Evolutionary conservation across 805 yeast genomes (phyloP), one percentile per base, ranked within the genome.

Genomic region (Candida insectorum): DNA sequence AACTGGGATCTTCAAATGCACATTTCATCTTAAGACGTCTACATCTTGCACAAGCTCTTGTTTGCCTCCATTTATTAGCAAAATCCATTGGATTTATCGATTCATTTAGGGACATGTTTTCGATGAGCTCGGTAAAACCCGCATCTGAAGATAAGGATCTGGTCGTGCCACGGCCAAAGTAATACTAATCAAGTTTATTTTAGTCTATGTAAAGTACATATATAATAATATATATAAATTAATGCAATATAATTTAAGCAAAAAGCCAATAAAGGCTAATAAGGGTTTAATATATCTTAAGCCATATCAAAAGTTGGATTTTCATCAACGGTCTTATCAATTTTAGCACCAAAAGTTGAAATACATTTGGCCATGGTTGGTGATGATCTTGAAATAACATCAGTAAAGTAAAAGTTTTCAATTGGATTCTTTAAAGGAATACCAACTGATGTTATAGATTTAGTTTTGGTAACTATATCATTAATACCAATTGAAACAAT

Each of bases 291-390:
- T 30, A 11, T 11, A 20, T n/a, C 13, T 21, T 24, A 34, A 24
- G 52, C 57, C 44, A 58, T 54, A 51, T 58, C 58, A 45, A 65
- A 54, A 41, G 59, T 62, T 31, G 72, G 71, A 40, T 55, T 57
- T 31, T 58, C 73, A 56, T 77, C 83, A 39, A 56, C 55, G 34
- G 68, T 58, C 56, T 79, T 79, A 44, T 78, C 85, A 44, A 77
- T 66, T 62, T 77, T 73, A 37, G 81, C 74, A 33, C 85, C 85
- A 52, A 81, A 79, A 37, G 81, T 65, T 34, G 81, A 73, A 39
- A 87, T 79, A 69, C 94, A 83, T 64, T 75, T 81, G 26, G 95
- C 94, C 95, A 85, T 86, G 19, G 95, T 86, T 45, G 87, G 85
- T 31, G 95, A 85, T 36, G 85, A 77, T 69, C 95, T 76, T 16